phyloP scores from a whole-genome alignment of 805 yeast species.

The Millerozyma acaciae region DNA sequence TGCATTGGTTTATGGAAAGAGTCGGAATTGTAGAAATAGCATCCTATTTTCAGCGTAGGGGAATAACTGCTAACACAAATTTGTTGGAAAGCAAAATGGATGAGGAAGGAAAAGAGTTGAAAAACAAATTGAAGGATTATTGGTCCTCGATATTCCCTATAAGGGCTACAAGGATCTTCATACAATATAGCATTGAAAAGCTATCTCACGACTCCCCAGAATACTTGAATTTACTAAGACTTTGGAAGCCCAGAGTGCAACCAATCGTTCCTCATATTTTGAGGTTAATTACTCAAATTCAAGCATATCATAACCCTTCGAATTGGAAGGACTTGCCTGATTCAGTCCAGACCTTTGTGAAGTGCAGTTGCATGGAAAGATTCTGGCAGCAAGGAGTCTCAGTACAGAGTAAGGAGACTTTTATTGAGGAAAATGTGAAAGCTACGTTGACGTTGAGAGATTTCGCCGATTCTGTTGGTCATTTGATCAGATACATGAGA shows the following conservation, averaged over 20 bases:
- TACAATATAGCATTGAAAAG: conserved; percentile 93
- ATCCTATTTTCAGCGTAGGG: conserved; percentile 78
- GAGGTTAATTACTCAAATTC: conserved; percentile 83
- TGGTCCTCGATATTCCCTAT: conserved; percentile 96
- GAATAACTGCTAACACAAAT: conserved; percentile 73
- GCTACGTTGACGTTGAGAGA: conserved; percentile 93
- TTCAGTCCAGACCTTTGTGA: conserved; percentile 90
- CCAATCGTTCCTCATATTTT: conserved; percentile 90
- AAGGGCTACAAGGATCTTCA: conserved; percentile 89
- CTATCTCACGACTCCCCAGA: conserved; percentile 75
- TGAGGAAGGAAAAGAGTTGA: conserved; percentile 75
- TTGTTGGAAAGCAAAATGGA: conserved; percentile 81
- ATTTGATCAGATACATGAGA: conserved; percentile 88
- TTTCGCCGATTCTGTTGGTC: conserved; percentile 97
- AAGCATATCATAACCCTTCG: conserved; percentile 88
- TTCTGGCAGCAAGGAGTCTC: conserved; percentile 99
- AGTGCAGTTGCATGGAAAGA: conserved; percentile 82
- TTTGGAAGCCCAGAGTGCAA: conserved; percentile 92
- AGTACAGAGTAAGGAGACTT: conserved; percentile 88
- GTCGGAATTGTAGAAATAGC: conserved; percentile 93
- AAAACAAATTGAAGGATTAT: conserved; percentile 75
- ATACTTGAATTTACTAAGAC: conserved; percentile 58
- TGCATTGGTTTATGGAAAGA: conserved; percentile 98
- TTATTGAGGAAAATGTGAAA: conserved; percentile 87
- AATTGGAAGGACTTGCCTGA: conserved; percentile 87